A percentile compares a stretch with the other conserved stretches of the same genome.
These are phyloP conservation scores for Gonapodya prolifera DNA, from an alignment of 192 early-diverging fungal genomes.

Conservation along the genomic window DNA sequence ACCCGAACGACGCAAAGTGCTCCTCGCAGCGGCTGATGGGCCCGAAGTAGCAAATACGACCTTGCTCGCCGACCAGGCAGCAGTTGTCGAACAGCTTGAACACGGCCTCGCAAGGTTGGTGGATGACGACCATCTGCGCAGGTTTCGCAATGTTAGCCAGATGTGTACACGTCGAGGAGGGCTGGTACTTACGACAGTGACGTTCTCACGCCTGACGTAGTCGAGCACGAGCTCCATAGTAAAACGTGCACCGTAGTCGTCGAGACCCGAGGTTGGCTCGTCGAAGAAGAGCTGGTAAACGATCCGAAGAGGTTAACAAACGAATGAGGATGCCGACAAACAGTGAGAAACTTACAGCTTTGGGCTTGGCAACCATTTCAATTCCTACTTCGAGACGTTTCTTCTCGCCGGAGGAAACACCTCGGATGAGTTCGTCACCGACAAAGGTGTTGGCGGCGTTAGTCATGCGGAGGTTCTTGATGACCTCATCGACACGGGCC, in stretches of 20 bases:
- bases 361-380: constrained; percentile 6
- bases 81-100: constrained; percentile 60
- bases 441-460: constrained; percentile 31
- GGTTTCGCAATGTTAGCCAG: too few relatives aligned
- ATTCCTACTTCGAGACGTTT: constrained; percentile 54
- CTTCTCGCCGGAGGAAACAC: constrained; percentile 66
- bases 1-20: constrained; percentile 51
- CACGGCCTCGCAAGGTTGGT: constrained; percentile 68
- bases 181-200: neutral
- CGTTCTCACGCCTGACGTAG: neutral
- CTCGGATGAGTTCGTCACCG: constrained; percentile 61
- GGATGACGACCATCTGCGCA: constrained; percentile 21
- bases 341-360: neutral
- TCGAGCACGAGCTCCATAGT: neutral
- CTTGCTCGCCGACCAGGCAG: constrained; percentile 47
- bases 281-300: constrained; percentile 29
- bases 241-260: constrained; percentile 54
- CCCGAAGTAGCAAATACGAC: constrained; percentile 58
- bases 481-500: constrained; percentile 30
- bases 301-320: neutral
- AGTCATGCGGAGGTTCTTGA: constrained; percentile 24
- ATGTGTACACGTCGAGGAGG: too few relatives aligned
- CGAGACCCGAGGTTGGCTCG: constrained; percentile 55
- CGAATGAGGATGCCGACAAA: neutral
- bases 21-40: constrained; percentile 37